A percentile compares a stretch with the other conserved stretches of the same genome.
Evolutionary conservation across 2,329 filamentous ascomycete genomes (phyloP).

Genomic region (Aspergillus awamori): DNA sequence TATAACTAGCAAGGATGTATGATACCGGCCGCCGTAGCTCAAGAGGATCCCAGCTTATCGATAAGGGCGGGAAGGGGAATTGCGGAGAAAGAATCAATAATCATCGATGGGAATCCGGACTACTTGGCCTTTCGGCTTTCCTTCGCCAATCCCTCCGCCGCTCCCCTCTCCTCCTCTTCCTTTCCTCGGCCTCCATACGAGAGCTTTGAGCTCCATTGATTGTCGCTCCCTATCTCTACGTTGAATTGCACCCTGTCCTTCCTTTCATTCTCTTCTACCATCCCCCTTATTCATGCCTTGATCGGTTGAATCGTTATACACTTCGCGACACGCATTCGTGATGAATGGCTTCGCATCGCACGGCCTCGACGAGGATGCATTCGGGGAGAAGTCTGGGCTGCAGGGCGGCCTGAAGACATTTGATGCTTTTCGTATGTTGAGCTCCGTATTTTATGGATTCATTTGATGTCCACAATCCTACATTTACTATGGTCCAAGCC

Average conservation of each 20-base stretch:
- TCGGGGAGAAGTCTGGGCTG: constrained; percentile 69
- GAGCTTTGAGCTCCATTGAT: constrained; percentile 2
- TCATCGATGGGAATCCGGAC: constrained; percentile 4
- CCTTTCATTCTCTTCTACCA: neutral
- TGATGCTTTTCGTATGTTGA: constrained; percentile 86
- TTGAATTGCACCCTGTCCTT: constrained; percentile 1
- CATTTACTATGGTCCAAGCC: neutral
- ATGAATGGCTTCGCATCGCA: constrained; percentile 82
- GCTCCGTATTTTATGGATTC: neutral
- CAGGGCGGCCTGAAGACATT: constrained; percentile 72
- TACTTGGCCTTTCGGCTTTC: constrained; percentile 25
- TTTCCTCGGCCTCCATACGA: neutral
- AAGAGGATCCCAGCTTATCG: neutral
- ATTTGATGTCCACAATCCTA: neutral
- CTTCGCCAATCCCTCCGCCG: neutral
- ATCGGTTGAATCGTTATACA: constrained; percentile 14
- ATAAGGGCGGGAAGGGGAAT: neutral
- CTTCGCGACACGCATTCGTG: constrained; percentile 27
- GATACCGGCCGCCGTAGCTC: no score
- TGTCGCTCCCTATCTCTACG: constrained; percentile 3
- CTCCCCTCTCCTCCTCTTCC: neutral
- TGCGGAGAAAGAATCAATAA: neutral
- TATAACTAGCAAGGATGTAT: no score
- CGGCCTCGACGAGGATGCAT: constrained; percentile 74
- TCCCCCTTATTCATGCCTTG: constrained; percentile 31